Evolutionary conservation across 106 monocot species (phyloP).

Genomic region (Acorus calamus): DNA sequence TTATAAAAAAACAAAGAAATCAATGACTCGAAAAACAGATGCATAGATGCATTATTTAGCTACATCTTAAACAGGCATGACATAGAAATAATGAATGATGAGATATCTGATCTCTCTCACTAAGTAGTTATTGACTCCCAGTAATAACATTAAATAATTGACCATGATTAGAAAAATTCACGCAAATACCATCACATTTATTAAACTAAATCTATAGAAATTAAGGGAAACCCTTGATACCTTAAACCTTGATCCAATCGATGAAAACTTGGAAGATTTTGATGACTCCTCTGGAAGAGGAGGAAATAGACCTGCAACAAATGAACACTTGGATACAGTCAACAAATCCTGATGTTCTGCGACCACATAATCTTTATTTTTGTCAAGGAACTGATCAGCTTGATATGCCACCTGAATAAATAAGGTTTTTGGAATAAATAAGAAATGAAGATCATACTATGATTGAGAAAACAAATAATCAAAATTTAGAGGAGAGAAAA

Average conservation of each 20-base stretch:
- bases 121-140: too few species aligned
- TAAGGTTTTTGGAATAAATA: not conserved
- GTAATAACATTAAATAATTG: too few species aligned
- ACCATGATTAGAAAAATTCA: too few species aligned
- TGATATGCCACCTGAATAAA: conserved; percentile 60
- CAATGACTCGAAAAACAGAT: too few species aligned
- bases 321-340: conserved; percentile 62
- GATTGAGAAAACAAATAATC: not conserved
- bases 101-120: too few species aligned
- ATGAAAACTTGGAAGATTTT: conserved; percentile 89
- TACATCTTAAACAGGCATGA: too few species aligned
- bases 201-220: not conserved
- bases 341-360: conserved; percentile 76
- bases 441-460: conserved; percentile 1
- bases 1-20: too few species aligned
- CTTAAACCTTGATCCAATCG: conserved; percentile 82
- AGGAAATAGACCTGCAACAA: conserved; percentile 71
- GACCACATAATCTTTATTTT: conserved; percentile 94
- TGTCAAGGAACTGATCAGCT: conserved; percentile 74
- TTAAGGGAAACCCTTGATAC: conserved; percentile 18
- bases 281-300: conserved; percentile 68
- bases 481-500: not conserved
- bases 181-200: not conserved
- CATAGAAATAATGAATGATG: too few species aligned
- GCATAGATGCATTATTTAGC: too few species aligned